These are phyloP conservation scores for Verbascum thapsus DNA, from an alignment of 257 asterid genomes.

Conservation along the genomic window DNA sequence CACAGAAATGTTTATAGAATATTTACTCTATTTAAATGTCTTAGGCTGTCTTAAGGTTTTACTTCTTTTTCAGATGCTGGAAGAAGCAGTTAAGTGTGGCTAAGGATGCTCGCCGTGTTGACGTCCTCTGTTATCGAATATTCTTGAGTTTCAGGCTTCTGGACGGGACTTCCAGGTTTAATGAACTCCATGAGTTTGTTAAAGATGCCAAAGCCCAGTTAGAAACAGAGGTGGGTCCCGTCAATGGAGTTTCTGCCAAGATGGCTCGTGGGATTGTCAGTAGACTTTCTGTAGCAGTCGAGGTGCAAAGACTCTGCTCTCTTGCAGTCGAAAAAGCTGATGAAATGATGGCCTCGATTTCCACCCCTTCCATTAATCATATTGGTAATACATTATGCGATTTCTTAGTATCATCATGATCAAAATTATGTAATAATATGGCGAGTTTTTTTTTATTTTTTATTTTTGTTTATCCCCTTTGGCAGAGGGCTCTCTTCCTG, in stretches of 20 bases:
- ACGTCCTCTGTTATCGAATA: slow-evolving; percentile 64
- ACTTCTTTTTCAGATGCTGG: slow-evolving; percentile 58
- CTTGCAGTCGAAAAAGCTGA: slow-evolving; percentile 68
- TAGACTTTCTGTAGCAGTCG: slow-evolving; percentile 64
- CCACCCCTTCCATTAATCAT: slow-evolving; percentile 37
- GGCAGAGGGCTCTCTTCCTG: slow-evolving; percentile 81
- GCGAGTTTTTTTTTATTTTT: too few species aligned
- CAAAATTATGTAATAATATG: slow-evolving; percentile 24
- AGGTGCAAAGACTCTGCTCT: slow-evolving; percentile 62
- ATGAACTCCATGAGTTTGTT: slow-evolving; percentile 58
- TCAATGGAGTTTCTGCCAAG: slow-evolving; percentile 68
- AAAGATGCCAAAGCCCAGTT: slow-evolving; percentile 65
- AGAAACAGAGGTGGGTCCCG: slow-evolving; percentile 73
- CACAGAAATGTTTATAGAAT: too few species aligned
- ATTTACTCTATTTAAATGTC: too few species aligned
- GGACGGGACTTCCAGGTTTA: slow-evolving; percentile 61
- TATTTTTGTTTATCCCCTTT: slow-evolving; percentile 25
- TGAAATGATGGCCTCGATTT: slow-evolving; percentile 47
- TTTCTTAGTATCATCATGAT: slow-evolving; percentile 24
- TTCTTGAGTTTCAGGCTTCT: slow-evolving; percentile 65
- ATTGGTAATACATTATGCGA: slow-evolving; percentile 42
- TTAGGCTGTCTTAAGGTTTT: slow-evolving; percentile 3
- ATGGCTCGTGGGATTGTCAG: slow-evolving; percentile 78
- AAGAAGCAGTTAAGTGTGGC: slow-evolving; percentile 72
- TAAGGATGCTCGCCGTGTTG: slow-evolving; percentile 75